These are phyloP conservation scores for Coemansia sp. DNA, from an alignment of 192 early-diverging fungal species.

Conservation along the genomic window DNA sequence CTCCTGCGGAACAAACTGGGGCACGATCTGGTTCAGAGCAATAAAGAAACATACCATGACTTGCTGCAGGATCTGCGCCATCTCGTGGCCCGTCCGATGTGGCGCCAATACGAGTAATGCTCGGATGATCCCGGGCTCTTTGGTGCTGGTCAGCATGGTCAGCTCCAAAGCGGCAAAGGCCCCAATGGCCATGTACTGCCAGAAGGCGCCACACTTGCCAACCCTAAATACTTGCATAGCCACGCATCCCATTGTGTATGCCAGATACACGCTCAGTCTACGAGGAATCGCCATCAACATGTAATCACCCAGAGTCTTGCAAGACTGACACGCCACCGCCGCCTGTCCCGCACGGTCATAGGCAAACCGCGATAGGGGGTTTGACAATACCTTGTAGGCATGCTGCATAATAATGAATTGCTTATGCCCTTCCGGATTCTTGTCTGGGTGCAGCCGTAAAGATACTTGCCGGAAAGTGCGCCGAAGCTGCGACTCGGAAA, in stretches of 20 bases:
- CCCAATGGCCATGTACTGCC: conserved; percentile 51
- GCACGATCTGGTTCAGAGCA: conserved; percentile 53
- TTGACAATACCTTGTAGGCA: conserved; percentile 77
- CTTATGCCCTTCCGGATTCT: conserved; percentile 69
- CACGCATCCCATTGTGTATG: conserved; percentile 38
- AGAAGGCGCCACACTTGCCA: conserved; percentile 43
- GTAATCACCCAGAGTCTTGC: conserved; percentile 74
- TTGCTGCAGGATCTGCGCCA: conserved; percentile 48
- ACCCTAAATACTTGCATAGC: conserved; percentile 50
- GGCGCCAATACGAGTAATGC: conserved; percentile 33
- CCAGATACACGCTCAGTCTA: conserved; percentile 34
- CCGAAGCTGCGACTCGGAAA: conserved; percentile 27
- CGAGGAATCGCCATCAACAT: conserved; percentile 65
- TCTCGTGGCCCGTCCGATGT: conserved; percentile 47
- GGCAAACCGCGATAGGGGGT: conserved; percentile 63
- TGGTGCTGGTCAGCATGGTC: conserved; percentile 39
- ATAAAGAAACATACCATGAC: conserved; percentile 51
- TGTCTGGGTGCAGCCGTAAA: conserved; percentile 61
- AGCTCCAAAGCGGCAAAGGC: conserved; percentile 47
- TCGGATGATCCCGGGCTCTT: conserved; percentile 29
- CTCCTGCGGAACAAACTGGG: conserved; percentile 49
- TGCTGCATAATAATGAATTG: conserved; percentile 78
- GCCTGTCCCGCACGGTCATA: conserved; percentile 74
- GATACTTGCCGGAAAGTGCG: conserved; percentile 61
- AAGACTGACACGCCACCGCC: conserved; percentile 64